phyloP scores from a whole-genome alignment of 2,329 filamentous ascomycete genomes.

The Ceratocystis destructans region DNA sequence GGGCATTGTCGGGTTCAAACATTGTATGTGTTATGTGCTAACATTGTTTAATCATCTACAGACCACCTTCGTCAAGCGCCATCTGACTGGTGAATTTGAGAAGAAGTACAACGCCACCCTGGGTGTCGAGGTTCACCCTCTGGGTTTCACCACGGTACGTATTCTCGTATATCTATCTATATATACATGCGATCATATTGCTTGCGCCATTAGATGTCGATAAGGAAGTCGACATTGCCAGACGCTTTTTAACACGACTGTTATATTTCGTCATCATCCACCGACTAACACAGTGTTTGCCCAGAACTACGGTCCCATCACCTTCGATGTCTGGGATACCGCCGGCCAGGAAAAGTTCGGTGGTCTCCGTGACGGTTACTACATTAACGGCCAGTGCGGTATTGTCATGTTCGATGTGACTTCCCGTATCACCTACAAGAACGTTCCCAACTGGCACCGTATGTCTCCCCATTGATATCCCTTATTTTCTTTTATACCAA shows the following conservation, averaged over 20 bases:
- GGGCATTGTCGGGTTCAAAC: slow-evolving; percentile 6
- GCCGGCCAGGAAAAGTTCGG: slow-evolving; percentile 99
- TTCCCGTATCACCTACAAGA: slow-evolving; percentile 99
- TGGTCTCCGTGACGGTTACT: slow-evolving; percentile 98
- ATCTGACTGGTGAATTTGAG: slow-evolving; percentile 99
- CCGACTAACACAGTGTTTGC: neutral
- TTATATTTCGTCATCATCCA: neutral
- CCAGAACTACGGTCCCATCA: slow-evolving; percentile 86
- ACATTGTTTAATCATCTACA: slow-evolving; percentile 28
- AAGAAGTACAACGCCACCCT: slow-evolving; percentile 99
- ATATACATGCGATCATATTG: slow-evolving; percentile 22
- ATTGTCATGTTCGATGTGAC: slow-evolving; percentile 99
- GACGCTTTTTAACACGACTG: neutral
- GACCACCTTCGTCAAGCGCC: slow-evolving; percentile 99
- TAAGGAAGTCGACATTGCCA: slow-evolving; percentile 2
- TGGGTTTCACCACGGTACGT: slow-evolving; percentile 93
- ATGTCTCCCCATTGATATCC: slow-evolving; percentile 33
- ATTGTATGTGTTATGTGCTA: neutral
- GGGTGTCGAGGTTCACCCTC: slow-evolving; percentile 97
- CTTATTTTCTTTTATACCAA: neutral
- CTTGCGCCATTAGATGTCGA: neutral
- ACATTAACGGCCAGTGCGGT: slow-evolving; percentile 99
- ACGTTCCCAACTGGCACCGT: slow-evolving; percentile 99
- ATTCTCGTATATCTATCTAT: slow-evolving; percentile 21
- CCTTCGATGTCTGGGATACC: slow-evolving; percentile 99